Base-by-base conservation (phyloP, 1,284 basidiomycete genomes). In the Cryptococcus sp. region DNA sequence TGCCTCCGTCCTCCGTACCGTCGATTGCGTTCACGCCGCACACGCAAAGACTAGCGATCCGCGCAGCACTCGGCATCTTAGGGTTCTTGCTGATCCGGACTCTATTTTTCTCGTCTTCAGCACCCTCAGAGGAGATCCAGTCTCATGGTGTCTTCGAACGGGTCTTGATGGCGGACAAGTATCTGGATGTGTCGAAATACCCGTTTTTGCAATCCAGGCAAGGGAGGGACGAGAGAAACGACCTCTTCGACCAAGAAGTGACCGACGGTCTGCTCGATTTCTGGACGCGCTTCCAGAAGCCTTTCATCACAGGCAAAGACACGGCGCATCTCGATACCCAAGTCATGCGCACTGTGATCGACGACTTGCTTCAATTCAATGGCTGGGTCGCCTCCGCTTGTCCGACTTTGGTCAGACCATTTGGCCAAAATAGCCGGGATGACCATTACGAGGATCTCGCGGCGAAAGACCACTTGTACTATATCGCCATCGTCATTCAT, bases 321-420 rank as follows among this genome's bases (percentile, higher is more conserved):
- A 94, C 92, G 0, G 83, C 88, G 0, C 88, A 91, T 63, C 86
- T 88, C 77, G 93, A 96, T 76, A 86, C 89, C 19, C 92, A 96
- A 75, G 87, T 88, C 57, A 89, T 96, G 49, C 82, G 91, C 54
- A 85, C 83, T 48, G 87, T 93, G 6, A 90, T 97, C 53, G 93
- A 96, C 76, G 90, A 92, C 66, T 83, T 97, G 1, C 82, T 96
- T 22, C 88, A 89, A 20, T 85, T 96, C 59, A 95, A 96, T 72
- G 93, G 93, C n/a, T 97, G 93, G 93, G 93, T 94, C n/a, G 91
- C 92, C n/a, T 91, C 91, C 10, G 86, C 91, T 40, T 97, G 93
- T 77, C 91, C 92, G 8, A 93, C 90, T 3, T 84, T 97, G 47
- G 85, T 85, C 3, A 86, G 93, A 17, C 93, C 93, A 1, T 97